These are phyloP conservation scores for Pichia nakasei DNA, from an alignment of 805 yeast genomes.

Conservation along the genomic window DNA sequence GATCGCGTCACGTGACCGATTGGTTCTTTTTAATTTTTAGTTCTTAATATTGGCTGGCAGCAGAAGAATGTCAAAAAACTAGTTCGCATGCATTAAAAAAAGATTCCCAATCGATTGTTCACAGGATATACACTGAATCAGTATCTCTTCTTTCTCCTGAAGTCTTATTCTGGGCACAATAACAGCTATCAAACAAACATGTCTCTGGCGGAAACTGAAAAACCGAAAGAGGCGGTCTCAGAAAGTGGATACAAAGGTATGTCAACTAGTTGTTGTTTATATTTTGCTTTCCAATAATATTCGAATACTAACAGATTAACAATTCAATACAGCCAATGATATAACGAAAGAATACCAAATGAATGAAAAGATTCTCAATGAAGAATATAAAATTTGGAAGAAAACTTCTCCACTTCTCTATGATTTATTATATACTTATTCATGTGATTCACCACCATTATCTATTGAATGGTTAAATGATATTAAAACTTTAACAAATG, in stretches of 20 bases:
- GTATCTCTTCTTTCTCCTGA: too few species aligned
- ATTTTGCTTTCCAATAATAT: neutral
- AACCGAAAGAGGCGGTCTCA: neutral
- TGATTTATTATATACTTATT: constrained; percentile 61
- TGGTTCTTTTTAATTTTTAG: too few species aligned
- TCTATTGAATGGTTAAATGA: constrained; percentile 63
- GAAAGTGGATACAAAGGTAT: neutral
- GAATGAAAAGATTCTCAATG: constrained; percentile 58
- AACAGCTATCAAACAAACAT: too few species aligned
- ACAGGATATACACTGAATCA: too few species aligned
- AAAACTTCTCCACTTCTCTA: constrained; percentile 74
- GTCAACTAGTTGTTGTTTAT: neutral
- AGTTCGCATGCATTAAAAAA: too few species aligned
- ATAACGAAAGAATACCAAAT: constrained; percentile 35
- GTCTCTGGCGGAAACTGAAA: neutral
- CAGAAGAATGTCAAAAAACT: too few species aligned
- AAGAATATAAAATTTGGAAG: constrained; percentile 78
- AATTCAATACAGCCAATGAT: constrained; percentile 13
- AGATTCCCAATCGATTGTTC: too few species aligned
- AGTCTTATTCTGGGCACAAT: too few species aligned
- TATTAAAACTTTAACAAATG: constrained; percentile 8
- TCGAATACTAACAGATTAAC: neutral
- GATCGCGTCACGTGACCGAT: too few species aligned
- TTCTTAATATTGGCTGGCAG: too few species aligned
- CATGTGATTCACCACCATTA: constrained; percentile 62